Percentiles rank a stretch among this genome's conserved stretches.
phyloP scores from a whole-genome alignment of 192 early-diverging fungal species.

The Coemansia guatemalensis region DNA sequence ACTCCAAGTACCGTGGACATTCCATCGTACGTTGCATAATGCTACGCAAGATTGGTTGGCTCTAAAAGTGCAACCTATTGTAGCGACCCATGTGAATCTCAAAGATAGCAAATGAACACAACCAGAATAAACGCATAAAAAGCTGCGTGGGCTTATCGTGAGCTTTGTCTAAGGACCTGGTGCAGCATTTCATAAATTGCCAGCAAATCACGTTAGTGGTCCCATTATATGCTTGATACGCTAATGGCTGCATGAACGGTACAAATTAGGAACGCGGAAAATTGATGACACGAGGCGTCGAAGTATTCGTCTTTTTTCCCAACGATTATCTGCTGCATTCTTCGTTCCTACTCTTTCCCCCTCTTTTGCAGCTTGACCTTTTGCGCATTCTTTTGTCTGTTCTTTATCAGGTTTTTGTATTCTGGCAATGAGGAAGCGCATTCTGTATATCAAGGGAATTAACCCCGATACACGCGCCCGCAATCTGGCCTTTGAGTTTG shows the following conservation, averaged over 20 bases:
- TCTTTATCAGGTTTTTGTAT: neutral
- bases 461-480: neutral
- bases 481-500: neutral
- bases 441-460: neutral
- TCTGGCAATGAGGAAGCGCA: neutral
- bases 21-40: neutral
- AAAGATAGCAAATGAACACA: neutral
- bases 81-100: neutral
- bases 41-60: neutral
- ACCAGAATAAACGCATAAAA: neutral
- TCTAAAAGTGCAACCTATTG: neutral
- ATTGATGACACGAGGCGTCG: neutral
- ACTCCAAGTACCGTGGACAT: neutral
- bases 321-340: neutral
- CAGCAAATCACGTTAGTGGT: neutral
- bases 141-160: neutral
- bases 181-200: neutral
- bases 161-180: neutral
- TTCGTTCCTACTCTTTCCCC: neutral
- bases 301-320: neutral
- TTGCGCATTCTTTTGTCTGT: neutral
- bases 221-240: neutral
- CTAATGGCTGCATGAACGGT: neutral
- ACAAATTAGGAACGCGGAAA: neutral
- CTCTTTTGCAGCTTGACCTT: neutral